Percentiles rank a stretch among this genome's conserved stretches.
Evolutionary conservation across 148 eudicot species (phyloP).

Genomic region (Chenopodium berlandieri): DNA sequence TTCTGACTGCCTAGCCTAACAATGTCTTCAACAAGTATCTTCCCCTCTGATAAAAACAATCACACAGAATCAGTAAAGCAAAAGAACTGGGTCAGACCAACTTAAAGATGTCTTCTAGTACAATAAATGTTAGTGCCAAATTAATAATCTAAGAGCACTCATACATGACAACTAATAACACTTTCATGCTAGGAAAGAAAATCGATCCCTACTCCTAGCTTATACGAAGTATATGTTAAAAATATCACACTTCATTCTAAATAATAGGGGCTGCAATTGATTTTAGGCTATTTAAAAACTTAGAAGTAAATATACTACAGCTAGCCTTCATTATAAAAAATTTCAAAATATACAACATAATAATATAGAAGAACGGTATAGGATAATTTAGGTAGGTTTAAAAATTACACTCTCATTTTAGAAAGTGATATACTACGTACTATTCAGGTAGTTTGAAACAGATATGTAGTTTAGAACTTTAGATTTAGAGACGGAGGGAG

Average conservation of each 20-base stretch:
- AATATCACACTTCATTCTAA: too few relatives aligned
- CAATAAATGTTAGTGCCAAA: neutral
- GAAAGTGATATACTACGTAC: neutral
- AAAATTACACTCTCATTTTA: neutral
- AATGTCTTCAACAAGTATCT: conserved; percentile 71
- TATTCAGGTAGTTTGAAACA: neutral
- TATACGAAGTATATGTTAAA: too few relatives aligned
- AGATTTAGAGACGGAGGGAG: neutral
- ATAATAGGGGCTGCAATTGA: too few relatives aligned
- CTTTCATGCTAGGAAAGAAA: too few relatives aligned
- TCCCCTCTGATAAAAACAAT: conserved; percentile 41
- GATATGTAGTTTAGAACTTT: neutral
- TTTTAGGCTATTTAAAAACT: too few relatives aligned
- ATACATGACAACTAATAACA: too few relatives aligned
- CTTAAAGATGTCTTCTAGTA: neutral
- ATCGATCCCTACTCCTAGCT: too few relatives aligned
- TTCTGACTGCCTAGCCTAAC: conserved; percentile 54
- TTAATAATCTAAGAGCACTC: too few relatives aligned
- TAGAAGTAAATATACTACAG: too few relatives aligned
- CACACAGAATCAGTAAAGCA: neutral
- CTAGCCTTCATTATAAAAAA: too few relatives aligned
- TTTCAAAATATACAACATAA: too few relatives aligned
- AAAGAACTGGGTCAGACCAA: neutral
- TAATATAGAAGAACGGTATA: neutral
- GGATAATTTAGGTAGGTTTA: neutral